phyloP scores from a whole-genome alignment of 371 early-diverging fungal species.

The Rhizopus delemar region DNA sequence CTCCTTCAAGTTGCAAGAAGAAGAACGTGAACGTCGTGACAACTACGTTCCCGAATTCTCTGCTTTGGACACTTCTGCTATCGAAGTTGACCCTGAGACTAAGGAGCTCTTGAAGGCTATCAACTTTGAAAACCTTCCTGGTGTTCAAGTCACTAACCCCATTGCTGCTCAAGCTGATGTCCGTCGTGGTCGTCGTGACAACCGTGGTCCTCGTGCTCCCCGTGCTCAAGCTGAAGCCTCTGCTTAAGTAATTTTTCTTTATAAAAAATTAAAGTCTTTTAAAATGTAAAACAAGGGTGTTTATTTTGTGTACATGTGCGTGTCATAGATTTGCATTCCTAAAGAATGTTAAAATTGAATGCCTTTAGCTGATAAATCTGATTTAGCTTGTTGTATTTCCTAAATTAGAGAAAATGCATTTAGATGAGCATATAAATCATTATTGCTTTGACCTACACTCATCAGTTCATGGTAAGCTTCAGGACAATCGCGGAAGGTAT shows the following conservation, averaged over 20 bases:
- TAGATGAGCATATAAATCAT: neutral
- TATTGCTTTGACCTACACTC: slow-evolving; percentile 52
- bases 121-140: slow-evolving; percentile 86
- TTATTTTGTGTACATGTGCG: slow-evolving; percentile 59
- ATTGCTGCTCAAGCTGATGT: slow-evolving; percentile 27
- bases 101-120: slow-evolving; percentile 82
- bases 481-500: slow-evolving; percentile 89
- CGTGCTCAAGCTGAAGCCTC: slow-evolving; percentile 11
- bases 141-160: slow-evolving; percentile 64
- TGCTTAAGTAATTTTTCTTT: slow-evolving; percentile 15
- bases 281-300: slow-evolving; percentile 30
- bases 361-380: neutral
- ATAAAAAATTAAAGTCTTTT: neutral
- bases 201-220: slow-evolving; percentile 23
- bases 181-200: slow-evolving; percentile 29
- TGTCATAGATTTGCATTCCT: no score
- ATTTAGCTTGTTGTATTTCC: slow-evolving; percentile 23
- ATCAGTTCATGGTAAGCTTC: slow-evolving; percentile 82
- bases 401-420: neutral
- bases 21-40: slow-evolving; percentile 99
- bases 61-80: slow-evolving; percentile 91
- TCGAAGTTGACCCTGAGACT: slow-evolving; percentile 97
- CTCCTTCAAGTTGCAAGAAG: slow-evolving; percentile 99
- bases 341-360: neutral
- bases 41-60: slow-evolving; percentile 99